phyloP scores from a whole-genome alignment of 257 asterid genomes.

The Echites panduratus region DNA sequence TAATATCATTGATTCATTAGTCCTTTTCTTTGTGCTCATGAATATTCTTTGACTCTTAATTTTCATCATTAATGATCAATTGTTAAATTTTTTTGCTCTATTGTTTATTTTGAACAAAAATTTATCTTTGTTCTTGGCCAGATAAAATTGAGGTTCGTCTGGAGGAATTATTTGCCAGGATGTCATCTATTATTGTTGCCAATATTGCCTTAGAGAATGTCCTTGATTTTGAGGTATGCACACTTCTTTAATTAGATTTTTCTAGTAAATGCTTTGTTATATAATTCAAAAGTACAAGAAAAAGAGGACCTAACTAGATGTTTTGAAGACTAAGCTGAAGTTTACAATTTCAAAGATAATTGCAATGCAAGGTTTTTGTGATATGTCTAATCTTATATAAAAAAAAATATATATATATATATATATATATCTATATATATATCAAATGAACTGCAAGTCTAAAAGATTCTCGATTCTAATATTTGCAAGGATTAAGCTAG shows the following conservation, averaged over 20 bases:
- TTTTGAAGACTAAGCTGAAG: neutral
- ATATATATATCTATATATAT: no score
- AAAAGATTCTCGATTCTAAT: neutral
- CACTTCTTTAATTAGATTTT: neutral
- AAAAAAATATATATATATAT: no score
- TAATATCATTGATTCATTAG: no score
- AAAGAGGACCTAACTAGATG: neutral
- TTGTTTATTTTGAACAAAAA: no score
- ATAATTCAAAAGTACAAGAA: neutral
- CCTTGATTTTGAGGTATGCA: constrained; percentile 49
- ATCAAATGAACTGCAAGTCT: neutral
- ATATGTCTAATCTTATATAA: neutral
- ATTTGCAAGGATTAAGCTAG: neutral
- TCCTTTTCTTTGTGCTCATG: no score
- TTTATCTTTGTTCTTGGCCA: constrained; percentile 33
- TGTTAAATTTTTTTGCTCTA: neutral
- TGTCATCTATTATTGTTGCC: constrained; percentile 57
- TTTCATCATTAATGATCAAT: neutral
- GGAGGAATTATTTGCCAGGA: constrained; percentile 61
- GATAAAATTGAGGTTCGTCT: constrained; percentile 64
- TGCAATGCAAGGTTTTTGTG: neutral
- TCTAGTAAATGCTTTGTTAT: neutral
- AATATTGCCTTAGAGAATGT: constrained; percentile 62
- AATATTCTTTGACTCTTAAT: neutral
- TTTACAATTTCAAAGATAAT: neutral